Base-by-base conservation (phyloP, 352 stramenopile species). In the Phytophthora litchii region DNA sequence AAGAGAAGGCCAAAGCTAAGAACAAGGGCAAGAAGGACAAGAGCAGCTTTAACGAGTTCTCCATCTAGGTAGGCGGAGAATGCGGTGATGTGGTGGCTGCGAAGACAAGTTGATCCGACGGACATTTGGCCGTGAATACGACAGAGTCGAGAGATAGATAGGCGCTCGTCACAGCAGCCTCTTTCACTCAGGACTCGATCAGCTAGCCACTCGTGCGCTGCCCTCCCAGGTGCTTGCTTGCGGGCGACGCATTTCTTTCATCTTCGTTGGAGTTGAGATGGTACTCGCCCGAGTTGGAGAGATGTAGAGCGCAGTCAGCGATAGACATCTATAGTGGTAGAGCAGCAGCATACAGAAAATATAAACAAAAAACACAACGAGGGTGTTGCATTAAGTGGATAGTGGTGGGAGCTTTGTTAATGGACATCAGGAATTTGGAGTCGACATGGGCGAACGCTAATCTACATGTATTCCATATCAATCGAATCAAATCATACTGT, bases 31-130 rank as follows among this genome's bases (percentile, higher is more conserved):
- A 88, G 64, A 86, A 89, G 55, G 83, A 92, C 70, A 92, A 92
- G 70, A 76, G 80, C 48, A 73, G 31, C 32, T 92, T 90, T 65
- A 92, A 92, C 64, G 80, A 92, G 77, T 92, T 92, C 74, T 92
- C 80, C 27, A 80, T 86, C 69, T 90, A 79, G 45, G 44, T 45
- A 60, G 36, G 19, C 19, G 45, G 54, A 63, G 21, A 54, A 54
- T 13, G 41, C 19, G 23, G 52, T 32, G 40, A 9, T 17, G 29
- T 45, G 40, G 19, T 35, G 37, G 45, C n/a, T 20, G 44, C 19
- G 14, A 36, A 13, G 23, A 8, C 32, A 34, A 34, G 29, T 34
- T 34, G 23, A n/a, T n/a, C n/a, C n/a, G 23, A 27, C 19, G 16
- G 19, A 37, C 42, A 32, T 16, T 40, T 46, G 23, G 45, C 29